phyloP scores from a whole-genome alignment of 2,329 filamentous ascomycete species.

The Neonectria magnoliae region DNA sequence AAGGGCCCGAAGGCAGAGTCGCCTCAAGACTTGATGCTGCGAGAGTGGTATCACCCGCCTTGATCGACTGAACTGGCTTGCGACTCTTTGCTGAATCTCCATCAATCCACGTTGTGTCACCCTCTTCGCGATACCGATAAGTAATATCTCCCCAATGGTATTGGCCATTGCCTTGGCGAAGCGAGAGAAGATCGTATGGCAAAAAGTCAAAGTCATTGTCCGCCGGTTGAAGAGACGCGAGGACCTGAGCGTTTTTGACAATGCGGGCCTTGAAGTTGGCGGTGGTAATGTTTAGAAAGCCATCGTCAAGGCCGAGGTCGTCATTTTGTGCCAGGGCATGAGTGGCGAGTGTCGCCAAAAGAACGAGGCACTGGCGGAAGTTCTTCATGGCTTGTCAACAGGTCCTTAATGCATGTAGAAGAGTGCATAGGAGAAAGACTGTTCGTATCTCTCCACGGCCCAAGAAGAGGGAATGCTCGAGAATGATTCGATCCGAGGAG shows the following conservation, averaged over 20 bases:
- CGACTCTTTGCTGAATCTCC: constrained; percentile 58
- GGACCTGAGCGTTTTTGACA: constrained; percentile 57
- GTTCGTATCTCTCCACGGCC: no score
- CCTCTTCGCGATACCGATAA: constrained; percentile 60
- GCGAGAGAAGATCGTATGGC: constrained; percentile 60
- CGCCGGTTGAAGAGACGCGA: constrained; percentile 57
- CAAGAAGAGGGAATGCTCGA: no score
- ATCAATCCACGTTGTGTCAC: constrained; percentile 53
- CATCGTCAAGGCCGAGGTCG: constrained; percentile 51
- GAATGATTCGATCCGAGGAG: no score
- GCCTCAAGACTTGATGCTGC: constrained; percentile 53
- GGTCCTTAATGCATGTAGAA: no score
- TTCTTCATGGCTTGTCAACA: no score
- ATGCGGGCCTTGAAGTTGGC: constrained; percentile 55
- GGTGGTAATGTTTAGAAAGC: constrained; percentile 53
- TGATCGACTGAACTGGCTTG: constrained; percentile 33
- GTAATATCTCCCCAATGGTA: constrained; percentile 70
- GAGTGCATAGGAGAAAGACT: no score
- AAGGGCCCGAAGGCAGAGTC: constrained; percentile 52
- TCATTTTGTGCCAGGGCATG: constrained; percentile 6
- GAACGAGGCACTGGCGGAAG: no score
- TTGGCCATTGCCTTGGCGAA: constrained; percentile 60
- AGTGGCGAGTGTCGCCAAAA: no score
- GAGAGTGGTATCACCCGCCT: constrained; percentile 39
- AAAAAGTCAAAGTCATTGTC: constrained; percentile 62